Conservation (phyloP, 176 grass and related monocot species). For the Dendrocalamus sinicus region DNA sequence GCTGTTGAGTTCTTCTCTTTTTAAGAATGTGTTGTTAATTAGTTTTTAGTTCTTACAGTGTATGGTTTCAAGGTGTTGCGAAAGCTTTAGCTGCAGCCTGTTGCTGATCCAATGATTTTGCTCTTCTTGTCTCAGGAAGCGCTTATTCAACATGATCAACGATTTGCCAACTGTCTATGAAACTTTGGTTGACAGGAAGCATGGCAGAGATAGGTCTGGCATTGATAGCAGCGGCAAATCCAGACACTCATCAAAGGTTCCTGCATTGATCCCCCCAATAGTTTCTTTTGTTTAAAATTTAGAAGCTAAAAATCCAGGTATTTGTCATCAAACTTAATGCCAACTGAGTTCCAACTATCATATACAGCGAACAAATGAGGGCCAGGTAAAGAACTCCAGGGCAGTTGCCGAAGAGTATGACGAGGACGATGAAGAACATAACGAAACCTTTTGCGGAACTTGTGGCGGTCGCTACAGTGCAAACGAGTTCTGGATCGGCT, state of each 20-base stretch:
- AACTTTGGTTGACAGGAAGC: constrained; percentile 60
- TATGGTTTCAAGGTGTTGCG: background rate
- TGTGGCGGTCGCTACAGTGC: constrained; percentile 59
- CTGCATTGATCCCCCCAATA: background rate
- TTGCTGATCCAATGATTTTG: constrained; percentile 14
- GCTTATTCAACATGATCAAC: constrained; percentile 76
- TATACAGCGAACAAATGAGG: constrained; percentile 38
- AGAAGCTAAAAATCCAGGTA: background rate
- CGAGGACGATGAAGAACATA: constrained; percentile 60
- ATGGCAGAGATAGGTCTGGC: constrained; percentile 60
- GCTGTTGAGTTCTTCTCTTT: background rate
- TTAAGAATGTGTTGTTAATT: background rate
- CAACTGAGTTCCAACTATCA: background rate
- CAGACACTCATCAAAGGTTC: constrained; percentile 65
- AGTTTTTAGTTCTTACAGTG: background rate
- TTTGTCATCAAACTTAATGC: background rate
- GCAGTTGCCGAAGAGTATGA: constrained; percentile 37
- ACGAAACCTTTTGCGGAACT: constrained; percentile 64
- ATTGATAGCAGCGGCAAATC: constrained; percentile 67
- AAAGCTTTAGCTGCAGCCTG: constrained; percentile 21
- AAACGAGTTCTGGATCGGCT: constrained; percentile 76
- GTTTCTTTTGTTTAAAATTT: background rate
- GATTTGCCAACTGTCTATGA: constrained; percentile 69
- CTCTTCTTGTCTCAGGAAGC: constrained; percentile 61
- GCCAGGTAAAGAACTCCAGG: constrained; percentile 44